Evolutionary conservation across 2,329 filamentous ascomycete genomes (phyloP).

Genomic region (Neocucurbitaria cava): DNA sequence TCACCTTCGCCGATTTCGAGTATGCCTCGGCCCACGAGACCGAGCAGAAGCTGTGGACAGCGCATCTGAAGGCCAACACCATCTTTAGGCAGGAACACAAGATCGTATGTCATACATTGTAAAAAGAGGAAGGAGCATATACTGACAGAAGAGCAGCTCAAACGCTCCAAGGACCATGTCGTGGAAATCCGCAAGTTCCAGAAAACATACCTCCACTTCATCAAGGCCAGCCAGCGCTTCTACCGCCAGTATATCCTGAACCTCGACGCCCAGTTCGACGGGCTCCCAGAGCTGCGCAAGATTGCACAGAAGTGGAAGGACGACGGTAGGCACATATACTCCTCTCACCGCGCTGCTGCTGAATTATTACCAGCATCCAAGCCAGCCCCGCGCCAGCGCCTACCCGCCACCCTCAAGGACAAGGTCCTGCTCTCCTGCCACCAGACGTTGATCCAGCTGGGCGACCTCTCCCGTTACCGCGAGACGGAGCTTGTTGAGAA

Average conservation of each 20-base stretch:
- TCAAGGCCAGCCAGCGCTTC: slow-evolving; percentile 86
- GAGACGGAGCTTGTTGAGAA: slow-evolving; percentile 72
- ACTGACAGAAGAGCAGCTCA: slow-evolving; percentile 49
- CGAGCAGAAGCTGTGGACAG: slow-evolving; percentile 78
- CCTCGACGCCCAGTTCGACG: slow-evolving; percentile 67
- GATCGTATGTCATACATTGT: slow-evolving; percentile 24
- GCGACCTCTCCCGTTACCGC: slow-evolving; percentile 89
- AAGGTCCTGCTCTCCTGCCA: slow-evolving; percentile 78
- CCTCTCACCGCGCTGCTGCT: slow-evolving; percentile 21
- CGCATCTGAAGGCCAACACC: slow-evolving; percentile 78
- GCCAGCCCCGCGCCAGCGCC: slow-evolving; percentile 33
- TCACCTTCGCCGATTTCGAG: slow-evolving; percentile 75
- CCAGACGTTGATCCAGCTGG: slow-evolving; percentile 82
- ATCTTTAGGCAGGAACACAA: slow-evolving; percentile 71
- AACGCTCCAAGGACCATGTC: slow-evolving; percentile 59
- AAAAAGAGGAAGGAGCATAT: not conserved
- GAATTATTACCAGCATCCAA: slow-evolving; percentile 49
- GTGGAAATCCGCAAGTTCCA: slow-evolving; percentile 78
- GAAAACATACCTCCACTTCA: slow-evolving; percentile 81
- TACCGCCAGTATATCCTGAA: slow-evolving; percentile 86
- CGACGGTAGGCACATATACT: slow-evolving; percentile 31
- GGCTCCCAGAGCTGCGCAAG: slow-evolving; percentile 64
- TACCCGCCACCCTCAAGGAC: slow-evolving; percentile 60
- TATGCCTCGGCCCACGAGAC: slow-evolving; percentile 68
- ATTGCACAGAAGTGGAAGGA: slow-evolving; percentile 57